Percentiles rank a stretch among this genome's conserved stretches.
Conservation (phyloP, 305 asterid genomes). For the Fraxinus paxiana region DNA sequence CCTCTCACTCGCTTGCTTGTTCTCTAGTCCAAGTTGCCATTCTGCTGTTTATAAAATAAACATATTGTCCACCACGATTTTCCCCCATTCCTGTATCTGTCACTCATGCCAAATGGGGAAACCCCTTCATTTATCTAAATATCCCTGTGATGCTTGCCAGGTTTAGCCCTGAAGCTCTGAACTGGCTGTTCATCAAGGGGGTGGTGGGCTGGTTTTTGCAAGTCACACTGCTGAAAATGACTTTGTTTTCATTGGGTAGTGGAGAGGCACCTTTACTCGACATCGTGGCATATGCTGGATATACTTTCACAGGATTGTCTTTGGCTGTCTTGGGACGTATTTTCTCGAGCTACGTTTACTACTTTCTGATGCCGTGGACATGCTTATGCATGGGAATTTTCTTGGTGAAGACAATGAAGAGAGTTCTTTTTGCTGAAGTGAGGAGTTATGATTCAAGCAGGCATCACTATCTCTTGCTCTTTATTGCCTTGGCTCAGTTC, state of each 20-base stretch:
- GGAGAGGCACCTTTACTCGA: constrained; percentile 46
- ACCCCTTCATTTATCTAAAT: background rate
- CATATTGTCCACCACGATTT: background rate
- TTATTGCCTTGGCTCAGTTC: constrained; percentile 46
- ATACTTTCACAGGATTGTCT: constrained; percentile 35
- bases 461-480: constrained; percentile 41
- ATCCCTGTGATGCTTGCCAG: constrained; percentile 18
- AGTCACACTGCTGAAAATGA: constrained; percentile 37
- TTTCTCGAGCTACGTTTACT: constrained; percentile 33
- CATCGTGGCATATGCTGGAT: constrained; percentile 42
- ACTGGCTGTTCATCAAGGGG: constrained; percentile 39
- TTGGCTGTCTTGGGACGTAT: constrained; percentile 34
- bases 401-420: constrained; percentile 44
- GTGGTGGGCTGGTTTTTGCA: constrained; percentile 44
- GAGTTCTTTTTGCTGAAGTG: constrained; percentile 43
- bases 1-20: background rate
- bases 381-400: constrained; percentile 45
- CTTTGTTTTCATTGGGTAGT: constrained; percentile 37
- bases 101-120: background rate
- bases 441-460: constrained; percentile 36
- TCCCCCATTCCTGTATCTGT: background rate
- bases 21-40: background rate
- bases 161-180: constrained; percentile 48
- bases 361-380: constrained; percentile 37
- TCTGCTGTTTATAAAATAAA: background rate